Conservation (phyloP, 352 stramenopile genomes). For the Globisporangium solare region DNA sequence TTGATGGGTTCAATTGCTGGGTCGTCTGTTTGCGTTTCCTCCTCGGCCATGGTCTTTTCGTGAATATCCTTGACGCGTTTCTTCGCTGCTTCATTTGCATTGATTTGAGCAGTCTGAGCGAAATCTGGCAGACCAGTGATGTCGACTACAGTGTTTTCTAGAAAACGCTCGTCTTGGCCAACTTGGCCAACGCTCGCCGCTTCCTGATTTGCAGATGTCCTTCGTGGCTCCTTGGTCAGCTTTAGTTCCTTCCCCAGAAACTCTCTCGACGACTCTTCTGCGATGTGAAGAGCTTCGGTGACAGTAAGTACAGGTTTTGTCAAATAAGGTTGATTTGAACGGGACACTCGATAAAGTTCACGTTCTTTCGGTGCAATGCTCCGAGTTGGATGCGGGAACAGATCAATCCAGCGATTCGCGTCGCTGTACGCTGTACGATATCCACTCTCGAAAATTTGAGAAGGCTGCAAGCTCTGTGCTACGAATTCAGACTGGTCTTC, state of each 20-base stretch:
- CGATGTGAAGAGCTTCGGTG: conserved; percentile 29
- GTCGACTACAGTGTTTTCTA: too few relatives aligned
- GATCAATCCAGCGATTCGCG: conserved; percentile 10
- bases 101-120: too few relatives aligned
- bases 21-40: too few relatives aligned
- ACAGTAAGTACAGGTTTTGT: conserved; percentile 25
- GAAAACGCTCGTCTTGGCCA: too few relatives aligned
- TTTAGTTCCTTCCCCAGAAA: conserved; percentile 21
- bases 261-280: conserved; percentile 25
- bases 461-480: background rate
- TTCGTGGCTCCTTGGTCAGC: background rate
- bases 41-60: too few relatives aligned
- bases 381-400: background rate
- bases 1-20: too few relatives aligned
- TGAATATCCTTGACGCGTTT: too few relatives aligned
- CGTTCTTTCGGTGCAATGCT: background rate
- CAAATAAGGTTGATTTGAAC: conserved; percentile 14
- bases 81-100: too few relatives aligned
- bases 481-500: too few relatives aligned
- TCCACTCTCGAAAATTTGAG: background rate
- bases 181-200: too few relatives aligned
- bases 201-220: background rate
- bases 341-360: conserved; percentile 10
- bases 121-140: too few relatives aligned
- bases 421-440: conserved; percentile 9